A percentile compares a stretch with the other conserved stretches of the same genome.
Evolutionary conservation across 352 stramenopile genomes (phyloP).

Genomic region (Phytophthora crassamura): DNA sequence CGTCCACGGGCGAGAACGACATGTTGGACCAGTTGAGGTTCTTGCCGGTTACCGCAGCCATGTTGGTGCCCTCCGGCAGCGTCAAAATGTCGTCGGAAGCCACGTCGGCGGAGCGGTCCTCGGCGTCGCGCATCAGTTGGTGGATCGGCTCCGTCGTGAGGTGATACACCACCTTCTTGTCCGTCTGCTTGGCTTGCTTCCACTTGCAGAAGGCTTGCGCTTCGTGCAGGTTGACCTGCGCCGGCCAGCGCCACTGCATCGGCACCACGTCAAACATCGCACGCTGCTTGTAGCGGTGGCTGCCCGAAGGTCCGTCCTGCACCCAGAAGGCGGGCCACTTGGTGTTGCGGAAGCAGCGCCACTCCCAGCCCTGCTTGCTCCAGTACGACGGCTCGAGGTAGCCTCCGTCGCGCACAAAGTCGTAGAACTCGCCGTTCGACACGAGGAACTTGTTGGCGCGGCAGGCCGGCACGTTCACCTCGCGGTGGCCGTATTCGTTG

Average conservation of each 20-base stretch:
- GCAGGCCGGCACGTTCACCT: slow-evolving; percentile 90
- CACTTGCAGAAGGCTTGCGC: slow-evolving; percentile 93
- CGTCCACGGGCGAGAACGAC: slow-evolving; percentile 92
- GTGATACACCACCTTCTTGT: slow-evolving; percentile 80
- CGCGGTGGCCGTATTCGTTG: slow-evolving; percentile 96
- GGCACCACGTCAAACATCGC: slow-evolving; percentile 91
- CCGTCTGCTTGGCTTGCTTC: slow-evolving; percentile 72
- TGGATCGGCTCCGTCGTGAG: slow-evolving; percentile 94
- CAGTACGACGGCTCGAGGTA: slow-evolving; percentile 93
- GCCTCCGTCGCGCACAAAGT: slow-evolving; percentile 95
- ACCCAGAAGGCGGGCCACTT: slow-evolving; percentile 97
- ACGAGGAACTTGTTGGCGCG: slow-evolving; percentile 92
- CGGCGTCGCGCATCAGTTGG: slow-evolving; percentile 84
- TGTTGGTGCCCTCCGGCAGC: slow-evolving; percentile 41
- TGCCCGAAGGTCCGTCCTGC: slow-evolving; percentile 90
- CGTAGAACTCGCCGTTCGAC: slow-evolving; percentile 96
- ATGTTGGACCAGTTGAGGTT: slow-evolving; percentile 95
- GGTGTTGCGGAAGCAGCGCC: slow-evolving; percentile 95
- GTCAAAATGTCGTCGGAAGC: slow-evolving; percentile 86
- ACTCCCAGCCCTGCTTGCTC: slow-evolving; percentile 94
- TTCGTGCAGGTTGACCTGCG: slow-evolving; percentile 97
- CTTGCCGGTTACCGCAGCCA: slow-evolving; percentile 55
- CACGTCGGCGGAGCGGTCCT: slow-evolving; percentile 55
- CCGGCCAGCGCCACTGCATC: slow-evolving; percentile 97
- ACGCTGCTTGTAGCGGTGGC: slow-evolving; percentile 94